Evolutionary conservation across 176 grass and related monocot genomes (phyloP), one percentile per base, ranked within the genome.

Genomic region (Stipa capillata): DNA sequence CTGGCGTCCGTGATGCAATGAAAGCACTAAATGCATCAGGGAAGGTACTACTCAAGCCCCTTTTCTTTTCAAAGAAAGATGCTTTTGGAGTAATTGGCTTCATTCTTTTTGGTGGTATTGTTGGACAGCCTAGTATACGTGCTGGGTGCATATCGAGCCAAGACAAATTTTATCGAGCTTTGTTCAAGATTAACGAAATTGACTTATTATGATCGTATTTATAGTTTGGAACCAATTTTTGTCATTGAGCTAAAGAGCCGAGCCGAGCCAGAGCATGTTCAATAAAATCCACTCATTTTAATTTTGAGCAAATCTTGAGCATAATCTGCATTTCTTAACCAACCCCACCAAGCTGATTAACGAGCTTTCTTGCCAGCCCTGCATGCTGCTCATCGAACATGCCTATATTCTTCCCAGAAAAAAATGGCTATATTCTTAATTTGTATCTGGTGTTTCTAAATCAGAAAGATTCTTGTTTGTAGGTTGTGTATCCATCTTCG

Each of bases 21-120:
- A 90, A 90, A 88, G 83, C 73, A 5, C 64, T 97, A 68, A 94
- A 94, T 90, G 94, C 91, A 70, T 71, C 91, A 23, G 91, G 94
- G 29, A 74, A 92, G 85, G 91, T 90, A 87, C 62, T 49, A 71
- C 3, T 66, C 76, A 55, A 25, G n/a, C n/a, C 1, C 32, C 73
- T 5, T 50, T 55, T n/a, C 70, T 34, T 61, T 62, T 83, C 9
- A 43, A 15, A 69, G 18, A 31, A 13, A 74, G 39, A 6, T 7
- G 23, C 16, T 67, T 20, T 65, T 43, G 9, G 31, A 44, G 32
- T 31, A 41, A 24, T 6, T 70, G 21, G 11, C 49, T 73, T 40
- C n/a, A 52, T 28, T 47, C n/a, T 61, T 49, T 47, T 34, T 43
- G 40, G 39, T 4, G 1, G 21, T 74, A 39, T 44, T 65, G 31